Conservation (phyloP, 108 stramenopile genomes). For the Skeletonema marinoi region DNA sequence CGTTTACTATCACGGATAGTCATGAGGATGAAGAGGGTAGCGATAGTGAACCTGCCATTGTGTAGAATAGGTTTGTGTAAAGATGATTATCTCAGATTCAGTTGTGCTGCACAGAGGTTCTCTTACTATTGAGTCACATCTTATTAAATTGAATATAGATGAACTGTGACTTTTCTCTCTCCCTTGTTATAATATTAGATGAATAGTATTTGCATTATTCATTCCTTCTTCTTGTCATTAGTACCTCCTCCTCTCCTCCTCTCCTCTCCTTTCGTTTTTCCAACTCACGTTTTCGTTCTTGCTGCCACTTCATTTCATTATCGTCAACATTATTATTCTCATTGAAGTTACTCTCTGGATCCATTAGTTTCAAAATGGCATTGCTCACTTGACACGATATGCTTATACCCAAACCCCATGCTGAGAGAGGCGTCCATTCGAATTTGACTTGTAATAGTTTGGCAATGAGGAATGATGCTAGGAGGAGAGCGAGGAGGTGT, state of each 20-base stretch:
- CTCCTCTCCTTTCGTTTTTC: conserved; percentile 11
- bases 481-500: conserved; percentile 26
- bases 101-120: not conserved
- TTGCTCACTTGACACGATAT: conserved; percentile 29
- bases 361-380: conserved; percentile 15
- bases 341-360: not conserved
- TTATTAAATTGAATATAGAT: not conserved
- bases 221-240: not conserved
- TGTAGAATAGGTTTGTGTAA: not conserved
- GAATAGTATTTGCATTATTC: not conserved
- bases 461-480: conserved; percentile 13
- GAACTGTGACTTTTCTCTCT: not conserved
- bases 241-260: not conserved
- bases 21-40: not conserved
- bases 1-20: not conserved
- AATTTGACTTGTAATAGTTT: conserved; percentile 22
- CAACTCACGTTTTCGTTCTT: conserved; percentile 15
- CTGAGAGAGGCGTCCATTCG: conserved; percentile 37
- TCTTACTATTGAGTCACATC: not conserved
- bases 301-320: not conserved
- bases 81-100: not conserved
- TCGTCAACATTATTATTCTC: not conserved
- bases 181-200: too few relatives aligned
- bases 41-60: not conserved
- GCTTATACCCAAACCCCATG: conserved; percentile 32